A percentile compares a stretch with the other conserved stretches of the same genome.
Conservation (phyloP, 345 rosid species). For the Eucalyptus fibrosa region DNA sequence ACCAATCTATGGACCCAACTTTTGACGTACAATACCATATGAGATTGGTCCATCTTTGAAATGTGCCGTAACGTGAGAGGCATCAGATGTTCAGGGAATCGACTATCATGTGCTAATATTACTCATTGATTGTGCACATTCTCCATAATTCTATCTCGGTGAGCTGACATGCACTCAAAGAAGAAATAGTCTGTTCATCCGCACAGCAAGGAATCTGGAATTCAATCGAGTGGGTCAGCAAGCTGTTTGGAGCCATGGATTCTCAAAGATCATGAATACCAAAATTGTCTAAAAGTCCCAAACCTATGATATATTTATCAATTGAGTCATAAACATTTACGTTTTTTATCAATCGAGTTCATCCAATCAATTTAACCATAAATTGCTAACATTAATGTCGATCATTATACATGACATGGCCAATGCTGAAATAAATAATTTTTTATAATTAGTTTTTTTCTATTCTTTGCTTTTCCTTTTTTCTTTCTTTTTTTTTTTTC, state of each 20-base stretch:
- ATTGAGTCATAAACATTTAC: too few relatives aligned
- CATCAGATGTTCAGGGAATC: background rate
- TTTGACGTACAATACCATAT: background rate
- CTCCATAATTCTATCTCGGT: background rate
- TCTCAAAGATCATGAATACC: background rate
- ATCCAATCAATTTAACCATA: too few relatives aligned
- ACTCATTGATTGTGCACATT: background rate
- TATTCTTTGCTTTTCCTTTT: too few relatives aligned
- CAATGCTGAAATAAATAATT: accelerated
- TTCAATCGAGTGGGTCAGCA: background rate
- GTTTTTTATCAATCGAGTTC: too few relatives aligned
- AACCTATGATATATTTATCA: too few relatives aligned
- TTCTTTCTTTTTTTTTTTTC: too few relatives aligned
- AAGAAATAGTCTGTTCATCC: background rate
- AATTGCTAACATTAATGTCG: too few relatives aligned
- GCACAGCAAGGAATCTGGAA: background rate
- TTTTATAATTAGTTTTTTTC: too few relatives aligned
- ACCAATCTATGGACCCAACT: background rate
- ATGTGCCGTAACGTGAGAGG: background rate
- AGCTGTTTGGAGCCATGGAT: background rate
- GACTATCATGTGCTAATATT: background rate
- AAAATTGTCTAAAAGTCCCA: background rate
- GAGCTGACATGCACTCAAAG: background rate
- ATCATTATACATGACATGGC: too few relatives aligned
- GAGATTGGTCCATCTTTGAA: background rate